phyloP scores from a whole-genome alignment of 2,329 filamentous ascomycete species.

The Exserohilum turcica region DNA sequence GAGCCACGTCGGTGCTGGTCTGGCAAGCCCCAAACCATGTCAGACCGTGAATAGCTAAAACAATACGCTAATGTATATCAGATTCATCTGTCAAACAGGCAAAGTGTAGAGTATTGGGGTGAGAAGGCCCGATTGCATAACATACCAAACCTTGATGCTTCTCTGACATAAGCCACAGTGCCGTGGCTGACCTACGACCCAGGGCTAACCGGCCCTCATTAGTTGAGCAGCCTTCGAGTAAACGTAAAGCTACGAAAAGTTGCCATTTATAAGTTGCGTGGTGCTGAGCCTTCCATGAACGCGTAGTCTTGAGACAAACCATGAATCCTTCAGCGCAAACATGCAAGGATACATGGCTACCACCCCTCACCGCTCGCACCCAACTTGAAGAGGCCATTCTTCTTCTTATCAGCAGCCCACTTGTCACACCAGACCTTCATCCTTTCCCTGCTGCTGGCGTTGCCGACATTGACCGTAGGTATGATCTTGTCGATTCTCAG shows the following conservation, averaged over 20 bases:
- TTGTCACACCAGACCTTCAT: conserved; percentile 71
- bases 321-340: background rate
- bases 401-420: conserved; percentile 67
- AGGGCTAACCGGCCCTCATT: background rate
- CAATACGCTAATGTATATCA: background rate
- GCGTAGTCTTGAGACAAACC: background rate
- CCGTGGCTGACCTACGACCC: background rate
- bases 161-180: background rate
- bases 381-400: conserved; percentile 61
- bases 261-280: too few species aligned
- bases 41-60: background rate
- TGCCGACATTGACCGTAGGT: conserved; percentile 88
- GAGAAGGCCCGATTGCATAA: background rate
- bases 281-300: background rate
- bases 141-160: background rate
- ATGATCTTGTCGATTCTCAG: conserved; percentile 87
- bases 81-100: background rate
- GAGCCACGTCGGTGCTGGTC: background rate
- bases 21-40: background rate
- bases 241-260: background rate
- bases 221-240: background rate
- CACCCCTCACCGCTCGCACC: conserved; percentile 24
- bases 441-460: conserved; percentile 64
- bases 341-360: background rate
- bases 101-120: background rate